Base-by-base conservation (phyloP, 2,329 filamentous ascomycete species). In the Pseudogymnoascus sp. region DNA sequence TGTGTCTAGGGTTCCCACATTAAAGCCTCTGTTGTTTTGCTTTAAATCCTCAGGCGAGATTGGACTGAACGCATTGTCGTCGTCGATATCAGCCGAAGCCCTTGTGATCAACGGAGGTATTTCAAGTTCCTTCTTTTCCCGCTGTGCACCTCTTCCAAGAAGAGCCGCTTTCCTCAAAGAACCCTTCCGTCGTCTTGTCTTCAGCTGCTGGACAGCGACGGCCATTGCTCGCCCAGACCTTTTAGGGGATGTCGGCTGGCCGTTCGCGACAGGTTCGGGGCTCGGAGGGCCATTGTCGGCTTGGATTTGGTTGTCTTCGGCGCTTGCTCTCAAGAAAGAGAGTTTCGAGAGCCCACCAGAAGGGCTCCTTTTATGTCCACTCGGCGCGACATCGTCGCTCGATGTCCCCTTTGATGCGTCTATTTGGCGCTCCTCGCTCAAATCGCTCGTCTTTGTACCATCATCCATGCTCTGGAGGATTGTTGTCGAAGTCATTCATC, bases 111-210 rank as follows among this genome's bases (percentile, higher is more conserved):
- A 61, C n/a, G 42, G 29, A 14, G 67, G 65, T 24, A 64, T 62
- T 62, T 78, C 82, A 63, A 74, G 76, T 63, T 86, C 85, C 67
- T 77, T 82, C 70, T 76, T 81, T 68, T 84, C 85, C 65, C 83
- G 81, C 73, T 83, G 86, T 62, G 81, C 84, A 65, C 88, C 87
- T 66, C 89, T 88, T 14, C 91, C 90, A 16, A 96, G 80, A 59
- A 96, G 79, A 26, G 91, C 92, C 10, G 90, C 91, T 76, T 96
- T 96, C 65, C 93, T 84, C 73, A 97, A 79, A 10, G 93, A 96
- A 3, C 91, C 92, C 72, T 89, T 90, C 65, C 93, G 85, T 70
- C 87, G 86, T 63, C 91, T 81, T 56, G 85, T 85, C 73, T 75
- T 81, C 73, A 74, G 80, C 71, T 75, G 79, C 70, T 77, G 77